Evolutionary conservation across 768 basidiomycete species (phyloP), one percentile per base, ranked within the genome.

Genomic region (Calocybe gangraenosa): DNA sequence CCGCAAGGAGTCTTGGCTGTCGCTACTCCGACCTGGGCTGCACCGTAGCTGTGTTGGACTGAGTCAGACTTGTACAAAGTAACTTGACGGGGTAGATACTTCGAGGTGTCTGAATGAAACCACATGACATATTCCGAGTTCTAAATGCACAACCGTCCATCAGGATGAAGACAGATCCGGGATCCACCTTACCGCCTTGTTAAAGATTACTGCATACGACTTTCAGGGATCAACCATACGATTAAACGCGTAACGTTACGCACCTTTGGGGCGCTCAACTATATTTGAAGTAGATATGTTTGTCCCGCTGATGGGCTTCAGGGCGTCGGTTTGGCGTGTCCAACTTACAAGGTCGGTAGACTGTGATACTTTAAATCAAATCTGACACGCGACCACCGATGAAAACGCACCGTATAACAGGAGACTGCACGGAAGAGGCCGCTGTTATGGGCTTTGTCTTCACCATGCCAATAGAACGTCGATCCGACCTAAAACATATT

Each of bases 41-140:
- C 76, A 23, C 79, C 78, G 53, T 83, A 83, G 59, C 80, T 82
- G 41, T 10, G n/a, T n/a, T n/a, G 32, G 3, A 40, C 22, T 2
- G 52, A 14, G 33, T 42, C 17, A 30, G 19, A 3, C 30, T 2
- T 17, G 9, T 17, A 13, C 18, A 20, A 13, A 7, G 0, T 5
- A 33, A 23, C 8, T 30, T 20, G n/a, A 20, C 23, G 28, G 10
- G 11, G 5, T 55, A 59, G 66, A 34, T 49, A 80, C 79, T 79
- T 74, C 49, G 76, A 77, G 18, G 67, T 69, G 53, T 83, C 81
- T 7, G 78, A 79, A 58, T 83, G 81, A 66, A 83, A 83, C 81
- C 81, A 83, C 79, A 83, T 80, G 17, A 82, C 81, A 56, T 81
- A 81, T 66, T 81, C 76, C 6, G 66, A 65, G 52, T 74, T 81